Conservation (phyloP, 805 yeast genomes). For the Lipomyces yamanashiensis region DNA sequence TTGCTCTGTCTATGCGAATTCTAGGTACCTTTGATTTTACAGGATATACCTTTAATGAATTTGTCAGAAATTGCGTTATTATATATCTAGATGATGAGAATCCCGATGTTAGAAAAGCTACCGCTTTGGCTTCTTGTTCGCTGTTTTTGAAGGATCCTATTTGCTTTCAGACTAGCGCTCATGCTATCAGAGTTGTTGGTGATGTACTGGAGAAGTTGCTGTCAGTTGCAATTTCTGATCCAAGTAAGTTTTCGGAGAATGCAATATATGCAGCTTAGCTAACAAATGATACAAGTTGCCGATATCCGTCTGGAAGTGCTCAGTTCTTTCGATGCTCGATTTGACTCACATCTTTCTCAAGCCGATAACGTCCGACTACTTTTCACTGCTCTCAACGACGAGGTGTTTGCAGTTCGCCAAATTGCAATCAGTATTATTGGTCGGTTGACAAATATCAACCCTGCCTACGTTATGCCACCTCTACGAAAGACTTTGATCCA, state of each 20-base stretch:
- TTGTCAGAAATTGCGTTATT: constrained; percentile 83
- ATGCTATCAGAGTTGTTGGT: constrained; percentile 80
- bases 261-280: background rate
- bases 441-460: constrained; percentile 80
- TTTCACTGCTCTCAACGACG: constrained; percentile 91
- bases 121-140: constrained; percentile 81
- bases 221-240: constrained; percentile 85
- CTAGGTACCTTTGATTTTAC: constrained; percentile 74
- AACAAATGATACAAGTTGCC: constrained; percentile 48
- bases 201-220: constrained; percentile 81
- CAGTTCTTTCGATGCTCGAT: constrained; percentile 68
- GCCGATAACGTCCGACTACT: constrained; percentile 85
- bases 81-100: constrained; percentile 80
- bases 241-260: constrained; percentile 43
- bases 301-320: constrained; percentile 85
- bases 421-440: constrained; percentile 82
- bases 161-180: constrained; percentile 78
- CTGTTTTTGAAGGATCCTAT: constrained; percentile 79
- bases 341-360: constrained; percentile 92
- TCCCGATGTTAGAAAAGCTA: constrained; percentile 77
- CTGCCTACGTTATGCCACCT: constrained; percentile 95
- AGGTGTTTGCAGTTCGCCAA: constrained; percentile 78
- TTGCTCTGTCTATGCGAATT: constrained; percentile 80
- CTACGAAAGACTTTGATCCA: constrained; percentile 85
- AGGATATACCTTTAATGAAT: constrained; percentile 78